Percentiles rank a stretch among this genome's conserved stretches.
Evolutionary conservation across 805 yeast species (phyloP).

Genomic region (Ogataea pilisensis): DNA sequence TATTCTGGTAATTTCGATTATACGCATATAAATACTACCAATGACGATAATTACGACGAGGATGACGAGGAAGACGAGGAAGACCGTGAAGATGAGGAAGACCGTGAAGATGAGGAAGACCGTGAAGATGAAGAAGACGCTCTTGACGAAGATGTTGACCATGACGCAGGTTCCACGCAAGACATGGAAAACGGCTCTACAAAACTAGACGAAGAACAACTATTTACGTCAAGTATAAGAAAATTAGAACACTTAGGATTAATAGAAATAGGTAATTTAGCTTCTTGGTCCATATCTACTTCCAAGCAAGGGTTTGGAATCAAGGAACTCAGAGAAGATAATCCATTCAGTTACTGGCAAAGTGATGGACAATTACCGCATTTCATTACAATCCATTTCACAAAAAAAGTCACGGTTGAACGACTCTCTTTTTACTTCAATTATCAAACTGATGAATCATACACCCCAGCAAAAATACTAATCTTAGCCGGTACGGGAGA

Average conservation of each 20-base stretch:
- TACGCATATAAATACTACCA: background rate
- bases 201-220: constrained; percentile 17
- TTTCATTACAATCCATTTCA: constrained; percentile 68
- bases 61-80: constrained; percentile 6
- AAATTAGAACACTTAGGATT: constrained; percentile 56
- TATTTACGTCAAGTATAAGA: constrained; percentile 39
- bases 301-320: constrained; percentile 69
- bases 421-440: constrained; percentile 71
- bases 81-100: constrained; percentile 3
- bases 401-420: constrained; percentile 67
- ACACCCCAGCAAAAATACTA: constrained; percentile 73
- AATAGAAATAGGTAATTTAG: constrained; percentile 74
- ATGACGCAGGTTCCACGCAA: constrained; percentile 4
- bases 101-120: too few species aligned
- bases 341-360: constrained; percentile 83
- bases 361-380: constrained; percentile 94
- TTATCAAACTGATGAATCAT: constrained; percentile 75
- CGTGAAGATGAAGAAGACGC: constrained; percentile 7
- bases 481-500: constrained; percentile 75
- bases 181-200: constrained; percentile 8
- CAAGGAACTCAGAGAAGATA: constrained; percentile 66
- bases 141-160: constrained; percentile 7
- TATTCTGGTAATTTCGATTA: background rate
- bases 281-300: constrained; percentile 82
- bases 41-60: constrained; percentile 5